phyloP scores from a whole-genome alignment of 192 early-diverging fungal species.

The Mortierella claussenii region DNA sequence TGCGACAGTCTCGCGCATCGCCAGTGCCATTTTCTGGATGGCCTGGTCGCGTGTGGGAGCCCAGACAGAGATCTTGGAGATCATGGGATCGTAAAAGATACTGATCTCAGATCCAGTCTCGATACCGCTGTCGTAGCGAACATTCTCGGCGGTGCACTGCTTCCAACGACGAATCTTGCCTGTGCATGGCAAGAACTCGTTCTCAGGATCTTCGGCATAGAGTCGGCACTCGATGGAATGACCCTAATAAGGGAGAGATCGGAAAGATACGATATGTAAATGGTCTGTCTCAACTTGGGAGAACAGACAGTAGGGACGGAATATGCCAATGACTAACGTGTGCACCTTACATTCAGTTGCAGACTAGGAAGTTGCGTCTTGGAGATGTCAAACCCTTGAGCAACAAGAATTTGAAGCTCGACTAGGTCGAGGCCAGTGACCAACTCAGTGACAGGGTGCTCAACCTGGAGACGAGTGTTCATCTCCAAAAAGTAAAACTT shows the following conservation, averaged over 20 bases:
- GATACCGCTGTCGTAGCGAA: constrained; percentile 65
- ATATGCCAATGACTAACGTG: too few relatives aligned
- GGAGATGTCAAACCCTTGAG: constrained; percentile 55
- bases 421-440: constrained; percentile 73
- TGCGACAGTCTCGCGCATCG: constrained; percentile 57
- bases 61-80: constrained; percentile 68
- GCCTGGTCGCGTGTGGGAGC: constrained; percentile 67
- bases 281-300: too few relatives aligned
- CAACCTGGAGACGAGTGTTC: constrained; percentile 76
- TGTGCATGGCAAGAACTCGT: constrained; percentile 67
- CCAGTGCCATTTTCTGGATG: constrained; percentile 54
- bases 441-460: constrained; percentile 71
- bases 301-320: too few relatives aligned
- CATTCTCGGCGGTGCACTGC: constrained; percentile 47
- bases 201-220: constrained; percentile 71
- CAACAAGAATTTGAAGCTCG: constrained; percentile 67
- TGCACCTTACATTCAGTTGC: constrained; percentile 22
- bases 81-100: constrained; percentile 71
- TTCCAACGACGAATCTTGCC: constrained; percentile 65
- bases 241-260: too few relatives aligned
- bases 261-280: too few relatives aligned
- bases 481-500: constrained; percentile 75
- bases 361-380: constrained; percentile 44
- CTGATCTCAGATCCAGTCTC: constrained; percentile 63
- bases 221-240: constrained; percentile 69